Conservation (phyloP, 208 protist species). For the Zelonia costaricensis region DNA sequence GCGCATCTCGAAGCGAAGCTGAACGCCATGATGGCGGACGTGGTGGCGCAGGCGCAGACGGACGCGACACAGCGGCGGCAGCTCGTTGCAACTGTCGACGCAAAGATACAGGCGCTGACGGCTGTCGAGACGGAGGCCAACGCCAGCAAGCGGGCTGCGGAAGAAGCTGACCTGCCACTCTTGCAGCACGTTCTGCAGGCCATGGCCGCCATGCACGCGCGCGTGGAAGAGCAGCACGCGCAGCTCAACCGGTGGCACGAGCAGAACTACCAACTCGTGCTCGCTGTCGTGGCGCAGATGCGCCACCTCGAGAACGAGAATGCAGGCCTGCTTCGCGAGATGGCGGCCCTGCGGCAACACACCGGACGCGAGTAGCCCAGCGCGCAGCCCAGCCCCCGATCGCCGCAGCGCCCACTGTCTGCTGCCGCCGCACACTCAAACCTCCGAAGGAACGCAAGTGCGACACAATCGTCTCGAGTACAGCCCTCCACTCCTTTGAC, state of each 20-base stretch:
- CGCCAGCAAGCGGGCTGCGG: not conserved
- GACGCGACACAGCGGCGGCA: constrained; percentile 1
- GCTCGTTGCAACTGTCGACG: constrained; percentile 1
- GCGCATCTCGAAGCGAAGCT: constrained; percentile 37
- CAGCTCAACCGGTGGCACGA: constrained; percentile 24
- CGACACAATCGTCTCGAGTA: too few species aligned
- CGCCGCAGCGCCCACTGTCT: too few species aligned
- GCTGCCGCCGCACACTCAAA: too few species aligned
- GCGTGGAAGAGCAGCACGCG: constrained; percentile 36
- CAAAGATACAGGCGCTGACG: constrained; percentile 2
- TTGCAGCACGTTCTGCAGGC: constrained; percentile 30
- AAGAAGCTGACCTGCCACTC: constrained; percentile 5
- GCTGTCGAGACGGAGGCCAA: not conserved
- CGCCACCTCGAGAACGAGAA: constrained; percentile 23
- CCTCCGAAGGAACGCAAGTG: too few species aligned
- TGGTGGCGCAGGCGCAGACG: constrained; percentile 27
- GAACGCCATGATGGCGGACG: constrained; percentile 40
- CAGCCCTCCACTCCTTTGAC: too few species aligned
- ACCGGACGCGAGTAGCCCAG: too few species aligned
- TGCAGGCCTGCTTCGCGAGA: constrained; percentile 3
- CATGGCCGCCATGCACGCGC: constrained; percentile 30
- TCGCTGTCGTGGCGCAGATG: constrained; percentile 26
- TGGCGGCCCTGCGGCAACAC: constrained; percentile 2
- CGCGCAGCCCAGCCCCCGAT: too few species aligned
- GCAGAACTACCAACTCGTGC: constrained; percentile 30